Evolutionary conservation across 768 basidiomycete genomes (phyloP), one percentile per base, ranked within the genome.

Genomic region (Calocera viscosa): DNA sequence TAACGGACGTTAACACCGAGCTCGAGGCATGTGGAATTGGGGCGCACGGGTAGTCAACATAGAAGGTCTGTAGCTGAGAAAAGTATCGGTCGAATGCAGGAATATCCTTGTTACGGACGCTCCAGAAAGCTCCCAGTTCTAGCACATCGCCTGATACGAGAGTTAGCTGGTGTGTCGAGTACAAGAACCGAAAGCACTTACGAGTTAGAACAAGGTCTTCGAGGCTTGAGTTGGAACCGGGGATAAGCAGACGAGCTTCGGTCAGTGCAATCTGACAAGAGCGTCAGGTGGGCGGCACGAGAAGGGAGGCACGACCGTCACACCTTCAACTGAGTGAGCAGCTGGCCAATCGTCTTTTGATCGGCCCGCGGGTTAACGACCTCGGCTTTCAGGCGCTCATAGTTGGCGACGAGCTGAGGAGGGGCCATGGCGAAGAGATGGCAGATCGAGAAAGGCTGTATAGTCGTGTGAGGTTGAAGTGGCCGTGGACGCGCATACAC

Each of bases 1-100:
- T 17, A 7, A 22, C 17, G 26, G 63, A 32, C n/a, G 65, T 43
- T 11, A 16, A 38, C 35, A 68, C 66, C 63, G 47, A 32, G 8
- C 24, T 32, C 14, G 16, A 28, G 24, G n/a, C 40, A 34, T 12
- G 39, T 1, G 70, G 43, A 22, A 17, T 28, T 47, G 5, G 12
- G n/a, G 67, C 76, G 49, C 40, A 87, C 90, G 84, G 83, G 75
- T 86, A 89, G 76, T 94, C 90, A 63, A 86, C 86, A 78, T 95
- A 96, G 79, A 91, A 95, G 0, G 87, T 86, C 71, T 90, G 87
- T 2, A 96, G 81, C 77, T 95, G 91, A 17, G 91, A 87, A 75
- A 94, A 92, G 76, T 96, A 98, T 70, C 94, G 85, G 77, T 95
- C 91, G 74, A 98, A 99, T 0, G 91, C 89, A 65, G 94, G 89